Evolutionary conservation across 176 grass and related monocot genomes (phyloP).

Genomic region (Aegilops speltoides): DNA sequence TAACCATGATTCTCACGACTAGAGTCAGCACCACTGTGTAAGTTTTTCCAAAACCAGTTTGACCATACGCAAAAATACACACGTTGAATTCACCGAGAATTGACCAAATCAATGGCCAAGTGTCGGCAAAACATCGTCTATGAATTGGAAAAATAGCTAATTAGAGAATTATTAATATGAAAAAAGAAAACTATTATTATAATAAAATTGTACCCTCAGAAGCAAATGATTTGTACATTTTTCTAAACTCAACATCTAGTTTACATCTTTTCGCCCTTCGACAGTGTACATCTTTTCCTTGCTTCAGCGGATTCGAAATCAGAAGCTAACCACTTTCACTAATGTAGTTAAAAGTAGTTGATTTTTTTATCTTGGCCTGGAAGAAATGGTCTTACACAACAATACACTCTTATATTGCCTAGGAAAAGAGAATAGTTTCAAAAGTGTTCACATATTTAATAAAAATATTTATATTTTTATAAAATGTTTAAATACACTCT

Average conservation of each 20-base stretch:
- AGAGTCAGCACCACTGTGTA: constrained; percentile 74
- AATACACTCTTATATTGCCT: constrained; percentile 97
- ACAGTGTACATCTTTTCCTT: constrained; percentile 76
- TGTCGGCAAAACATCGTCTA: constrained; percentile 89
- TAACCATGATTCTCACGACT: background rate
- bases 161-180: background rate
- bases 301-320: constrained; percentile 76
- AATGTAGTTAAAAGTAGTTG: constrained; percentile 71
- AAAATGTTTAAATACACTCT: too few relatives aligned
- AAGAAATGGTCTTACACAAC: constrained; percentile 86
- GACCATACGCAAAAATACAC: constrained; percentile 95
- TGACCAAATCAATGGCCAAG: constrained; percentile 73
- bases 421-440: background rate
- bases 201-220: constrained; percentile 62
- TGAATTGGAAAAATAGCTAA: constrained; percentile 14
- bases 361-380: constrained; percentile 68
- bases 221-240: constrained; percentile 54
- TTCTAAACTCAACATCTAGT: constrained; percentile 92
- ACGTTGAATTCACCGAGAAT: constrained; percentile 88
- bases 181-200: background rate
- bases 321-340: constrained; percentile 82
- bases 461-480: too few relatives aligned
- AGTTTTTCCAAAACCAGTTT: constrained; percentile 91
- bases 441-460: background rate
- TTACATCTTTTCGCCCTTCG: constrained; percentile 51